phyloP scores from a whole-genome alignment of 2,329 filamentous ascomycete species.

The Fusarium beomiforme region DNA sequence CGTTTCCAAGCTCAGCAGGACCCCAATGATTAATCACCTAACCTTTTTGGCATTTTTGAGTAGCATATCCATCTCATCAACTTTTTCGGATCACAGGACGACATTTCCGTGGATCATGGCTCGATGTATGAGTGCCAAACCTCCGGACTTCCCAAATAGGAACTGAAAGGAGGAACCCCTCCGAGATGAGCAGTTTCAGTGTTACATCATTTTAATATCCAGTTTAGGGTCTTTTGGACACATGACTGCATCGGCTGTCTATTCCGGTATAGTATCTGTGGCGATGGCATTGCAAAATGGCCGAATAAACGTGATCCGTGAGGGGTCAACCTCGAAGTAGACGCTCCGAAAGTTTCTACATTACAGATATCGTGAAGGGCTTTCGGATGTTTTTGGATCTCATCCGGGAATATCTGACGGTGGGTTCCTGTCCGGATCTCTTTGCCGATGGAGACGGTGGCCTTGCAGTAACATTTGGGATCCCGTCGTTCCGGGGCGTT shows the following conservation, averaged over 20 bases:
- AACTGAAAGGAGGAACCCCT: conserved; percentile 23
- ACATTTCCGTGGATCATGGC: conserved; percentile 6
- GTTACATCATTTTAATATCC: conserved; percentile 9
- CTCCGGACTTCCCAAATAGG: conserved; percentile 24
- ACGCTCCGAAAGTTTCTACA: conserved; percentile 16
- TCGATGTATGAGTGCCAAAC: background rate
- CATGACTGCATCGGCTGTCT: conserved; percentile 2
- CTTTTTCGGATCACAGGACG: conserved; percentile 11
- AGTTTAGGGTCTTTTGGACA: background rate
- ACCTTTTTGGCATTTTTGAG: background rate
- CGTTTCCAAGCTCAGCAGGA: background rate
- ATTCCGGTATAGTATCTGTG: background rate
- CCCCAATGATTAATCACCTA: background rate
- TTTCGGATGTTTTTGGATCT: background rate
- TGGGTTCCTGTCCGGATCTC: background rate
- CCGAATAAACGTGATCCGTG: background rate
- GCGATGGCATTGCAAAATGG: background rate
- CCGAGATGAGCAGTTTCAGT: conserved; percentile 25
- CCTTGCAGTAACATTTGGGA: background rate
- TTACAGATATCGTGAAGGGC: background rate
- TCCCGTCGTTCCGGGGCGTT: conserved; percentile 28
- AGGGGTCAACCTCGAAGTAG: conserved; percentile 4
- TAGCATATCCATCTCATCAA: background rate
- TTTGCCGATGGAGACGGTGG: background rate
- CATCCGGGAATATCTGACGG: conserved; percentile 7